Base-by-base conservation (phyloP, 2,329 filamentous ascomycete genomes). In the Colletotrichum destructivum region DNA sequence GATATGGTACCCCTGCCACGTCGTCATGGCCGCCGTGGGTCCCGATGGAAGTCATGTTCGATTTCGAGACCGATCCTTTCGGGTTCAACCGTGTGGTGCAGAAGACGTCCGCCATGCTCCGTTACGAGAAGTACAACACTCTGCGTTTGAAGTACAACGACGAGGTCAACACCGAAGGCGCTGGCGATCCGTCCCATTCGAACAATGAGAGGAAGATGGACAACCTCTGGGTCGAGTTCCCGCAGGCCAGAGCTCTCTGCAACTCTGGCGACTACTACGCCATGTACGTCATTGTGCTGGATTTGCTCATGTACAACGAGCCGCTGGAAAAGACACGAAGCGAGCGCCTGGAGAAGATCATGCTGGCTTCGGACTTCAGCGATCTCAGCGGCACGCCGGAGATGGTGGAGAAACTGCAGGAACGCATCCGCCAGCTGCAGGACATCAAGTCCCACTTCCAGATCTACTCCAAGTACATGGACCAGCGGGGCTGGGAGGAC, bases 21-120 rank as follows among this genome's bases (percentile, higher is more conserved):
- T 94, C 95, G 3, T 91, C 94, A 18, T 99, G 97, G 96, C 96
- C 96, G 13, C 96, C 96, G 0, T 99, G 96, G 96, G 94, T 98
- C 57, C 96, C 96, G 0, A 92, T 99, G 84, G 96, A 99, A 82
- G 94, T 98, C 76, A 98, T 99, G 92, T 98, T 98, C 78, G 95
- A 98, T 81, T 99, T 98, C 81, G 87, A 96, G 75, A 89, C 93
- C 7, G 95, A 97, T 80, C 96, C 96, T 0, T 98, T 98, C 78
- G 96, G 97, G n/a, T 99, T 99, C 86, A 96, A 96, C 80, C 91
- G 96, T 72, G 95, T 99, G 40, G 95, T 99, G 13, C 94, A 98
- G 80, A 96, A 97, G 81, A 99, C 96, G 1, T 99, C 96, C 6
- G 96, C 96, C 26, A 95, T 93, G 84, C 87, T 99, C 75, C 91